A percentile compares a stretch with the other conserved stretches of the same genome.
Evolutionary conservation across 306 rosid species (phyloP).

Genomic region (Cucumis cinereus): DNA sequence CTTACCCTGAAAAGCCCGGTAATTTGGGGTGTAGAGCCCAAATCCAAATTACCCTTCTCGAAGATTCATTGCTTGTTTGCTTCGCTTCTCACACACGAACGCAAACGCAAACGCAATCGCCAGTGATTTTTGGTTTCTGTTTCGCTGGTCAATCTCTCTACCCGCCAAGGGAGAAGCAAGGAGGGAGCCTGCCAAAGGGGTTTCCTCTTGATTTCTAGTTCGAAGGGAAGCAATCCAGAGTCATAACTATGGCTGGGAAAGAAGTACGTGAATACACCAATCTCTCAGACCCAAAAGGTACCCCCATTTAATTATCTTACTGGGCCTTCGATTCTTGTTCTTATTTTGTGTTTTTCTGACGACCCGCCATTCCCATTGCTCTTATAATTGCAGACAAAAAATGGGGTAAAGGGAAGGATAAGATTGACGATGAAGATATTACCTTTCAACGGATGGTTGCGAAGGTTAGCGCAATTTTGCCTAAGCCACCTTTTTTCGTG

Average conservation of each 20-base stretch:
- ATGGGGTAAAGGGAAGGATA: slow-evolving; percentile 90
- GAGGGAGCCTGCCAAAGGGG: neutral
- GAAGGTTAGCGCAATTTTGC: slow-evolving; percentile 94
- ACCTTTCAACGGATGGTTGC: slow-evolving; percentile 99
- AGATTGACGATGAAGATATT: slow-evolving; percentile 86
- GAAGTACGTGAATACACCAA: slow-evolving; percentile 99
- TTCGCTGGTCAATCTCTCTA: neutral
- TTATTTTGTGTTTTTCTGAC: neutral
- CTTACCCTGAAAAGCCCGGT: neutral
- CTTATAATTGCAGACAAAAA: slow-evolving; percentile 50
- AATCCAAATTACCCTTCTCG: neutral
- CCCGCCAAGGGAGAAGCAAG: neutral
- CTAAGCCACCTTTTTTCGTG: slow-evolving; percentile 24
- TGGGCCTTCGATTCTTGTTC: neutral
- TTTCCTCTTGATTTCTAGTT: neutral
- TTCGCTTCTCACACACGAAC: neutral
- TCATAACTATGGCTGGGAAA: slow-evolving; percentile 68
- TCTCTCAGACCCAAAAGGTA: slow-evolving; percentile 95
- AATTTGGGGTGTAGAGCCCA: neutral
- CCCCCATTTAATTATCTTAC: neutral
- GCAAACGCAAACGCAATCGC: neutral
- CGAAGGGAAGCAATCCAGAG: neutral
- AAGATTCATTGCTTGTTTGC: neutral
- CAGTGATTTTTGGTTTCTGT: neutral
- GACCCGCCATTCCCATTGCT: neutral